These are phyloP conservation scores for Breviolum minutum DNA, from an alignment of 73 alveolate genomes.

Conservation along the genomic window DNA sequence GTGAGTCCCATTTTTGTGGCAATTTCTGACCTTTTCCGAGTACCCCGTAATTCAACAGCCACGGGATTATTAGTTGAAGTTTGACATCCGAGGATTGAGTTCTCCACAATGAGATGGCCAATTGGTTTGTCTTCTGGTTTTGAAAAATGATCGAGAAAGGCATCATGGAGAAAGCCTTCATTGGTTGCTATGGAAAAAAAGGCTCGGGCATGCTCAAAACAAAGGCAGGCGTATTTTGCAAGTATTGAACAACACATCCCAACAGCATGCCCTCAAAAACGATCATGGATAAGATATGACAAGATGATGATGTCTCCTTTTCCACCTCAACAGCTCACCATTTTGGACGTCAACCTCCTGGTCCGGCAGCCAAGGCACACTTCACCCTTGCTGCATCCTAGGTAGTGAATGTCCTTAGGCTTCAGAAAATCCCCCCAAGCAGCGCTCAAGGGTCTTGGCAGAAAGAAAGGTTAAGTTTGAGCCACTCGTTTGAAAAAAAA, in stretches of 20 bases:
- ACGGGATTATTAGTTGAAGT: neutral
- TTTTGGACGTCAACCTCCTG: neutral
- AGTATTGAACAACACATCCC: no score
- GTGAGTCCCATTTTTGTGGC: neutral
- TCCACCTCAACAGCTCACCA: neutral
- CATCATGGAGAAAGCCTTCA: no score
- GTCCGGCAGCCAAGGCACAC: neutral
- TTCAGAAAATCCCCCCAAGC: neutral
- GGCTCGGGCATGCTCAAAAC: no score
- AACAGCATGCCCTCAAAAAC: no score
- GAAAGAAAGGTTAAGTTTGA: neutral
- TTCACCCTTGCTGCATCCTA: slow-evolving; percentile 72
- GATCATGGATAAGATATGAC: no score
- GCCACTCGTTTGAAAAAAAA: no score
- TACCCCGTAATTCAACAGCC: neutral
- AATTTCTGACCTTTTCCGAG: neutral
- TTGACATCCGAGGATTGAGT: neutral
- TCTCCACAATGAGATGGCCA: no score
- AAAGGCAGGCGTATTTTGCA: no score
- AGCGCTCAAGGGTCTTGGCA: neutral
- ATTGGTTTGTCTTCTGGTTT: no score
- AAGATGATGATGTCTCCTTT: neutral
- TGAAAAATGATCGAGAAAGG: no score
- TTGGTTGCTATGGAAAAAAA: no score
- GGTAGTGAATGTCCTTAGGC: slow-evolving; percentile 51